These are phyloP conservation scores for Nakazawaea ishiwadae DNA, from an alignment of 805 yeast genomes.

Conservation along the genomic window DNA sequence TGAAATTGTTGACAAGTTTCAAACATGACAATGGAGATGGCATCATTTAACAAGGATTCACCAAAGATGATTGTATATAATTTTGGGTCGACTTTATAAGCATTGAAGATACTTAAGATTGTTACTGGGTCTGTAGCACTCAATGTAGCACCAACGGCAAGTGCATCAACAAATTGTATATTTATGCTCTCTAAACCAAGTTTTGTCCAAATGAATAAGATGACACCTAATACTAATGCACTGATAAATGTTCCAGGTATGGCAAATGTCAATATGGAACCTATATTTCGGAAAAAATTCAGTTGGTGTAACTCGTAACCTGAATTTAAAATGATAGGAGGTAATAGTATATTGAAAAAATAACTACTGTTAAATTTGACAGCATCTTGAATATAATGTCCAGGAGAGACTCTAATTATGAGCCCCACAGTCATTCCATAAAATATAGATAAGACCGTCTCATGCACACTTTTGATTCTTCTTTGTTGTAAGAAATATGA, in stretches of 20 bases:
- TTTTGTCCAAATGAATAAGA: conserved; percentile 84
- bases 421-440: conserved; percentile 96
- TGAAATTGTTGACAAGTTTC: conserved; percentile 97
- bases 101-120: conserved; percentile 90
- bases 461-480: conserved; percentile 93
- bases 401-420: conserved; percentile 86
- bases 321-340: conserved; percentile 93
- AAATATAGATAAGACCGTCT: conserved; percentile 91
- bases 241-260: conserved; percentile 95
- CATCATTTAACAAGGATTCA: conserved; percentile 92
- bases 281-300: conserved; percentile 88
- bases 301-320: conserved; percentile 97
- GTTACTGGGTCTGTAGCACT: conserved; percentile 99
- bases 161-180: conserved; percentile 93
- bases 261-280: conserved; percentile 88
- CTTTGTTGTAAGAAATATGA: conserved; percentile 88
- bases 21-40: conserved; percentile 97
- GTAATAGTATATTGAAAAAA: conserved; percentile 88
- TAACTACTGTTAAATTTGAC: conserved; percentile 93
- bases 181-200: conserved; percentile 85
- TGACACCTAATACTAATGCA: conserved; percentile 84
- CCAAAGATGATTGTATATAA: conserved; percentile 96
- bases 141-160: conserved; percentile 95
- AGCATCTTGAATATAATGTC: conserved; percentile 95
- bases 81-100: conserved; percentile 97